Percentiles rank a stretch among this genome's conserved stretches.
Evolutionary conservation across 2,329 filamentous ascomycete genomes (phyloP).

Genomic region (Neofusicoccum ribis): DNA sequence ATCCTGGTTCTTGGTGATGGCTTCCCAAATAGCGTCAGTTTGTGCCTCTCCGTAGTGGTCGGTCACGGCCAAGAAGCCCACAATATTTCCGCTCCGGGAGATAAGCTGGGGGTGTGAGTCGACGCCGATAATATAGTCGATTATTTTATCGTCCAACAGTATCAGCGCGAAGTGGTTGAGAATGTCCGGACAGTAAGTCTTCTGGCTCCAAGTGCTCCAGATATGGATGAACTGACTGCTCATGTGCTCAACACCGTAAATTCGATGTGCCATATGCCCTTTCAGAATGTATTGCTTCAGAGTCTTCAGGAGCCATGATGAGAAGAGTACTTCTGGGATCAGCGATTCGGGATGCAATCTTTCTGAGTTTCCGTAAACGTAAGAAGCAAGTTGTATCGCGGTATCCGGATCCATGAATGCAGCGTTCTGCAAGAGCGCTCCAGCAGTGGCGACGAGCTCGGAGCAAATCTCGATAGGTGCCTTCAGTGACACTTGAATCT

Average conservation of each 20-base stretch:
- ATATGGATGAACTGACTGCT: constrained; percentile 67
- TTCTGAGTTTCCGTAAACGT: not conserved
- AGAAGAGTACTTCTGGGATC: constrained; percentile 52
- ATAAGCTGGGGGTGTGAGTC: constrained; percentile 93
- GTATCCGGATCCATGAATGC: constrained; percentile 4
- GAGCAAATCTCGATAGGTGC: constrained; percentile 14
- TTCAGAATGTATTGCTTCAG: constrained; percentile 74
- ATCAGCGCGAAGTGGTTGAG: constrained; percentile 69
- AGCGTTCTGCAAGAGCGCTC: not conserved
- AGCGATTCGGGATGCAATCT: not conserved
- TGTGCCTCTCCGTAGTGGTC: constrained; percentile 69
- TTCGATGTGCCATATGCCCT: constrained; percentile 86
- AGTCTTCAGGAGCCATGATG: constrained; percentile 69
- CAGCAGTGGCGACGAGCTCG: not conserved
- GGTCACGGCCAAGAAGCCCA: constrained; percentile 84
- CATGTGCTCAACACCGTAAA: constrained; percentile 74
- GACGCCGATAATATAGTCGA: constrained; percentile 85
- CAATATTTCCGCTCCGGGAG: constrained; percentile 74
- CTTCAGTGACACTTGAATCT: constrained; percentile 4
- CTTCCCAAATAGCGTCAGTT: constrained; percentile 81
- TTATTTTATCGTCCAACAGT: constrained; percentile 68
- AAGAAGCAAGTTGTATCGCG: not conserved
- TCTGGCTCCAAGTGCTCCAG: constrained; percentile 54
- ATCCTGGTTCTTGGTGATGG: constrained; percentile 78
- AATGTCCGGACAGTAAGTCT: constrained; percentile 38